A percentile compares a stretch with the other conserved stretches of the same genome.
Conservation (phyloP, 306 rosid species). For the Cicer cuneatum region DNA sequence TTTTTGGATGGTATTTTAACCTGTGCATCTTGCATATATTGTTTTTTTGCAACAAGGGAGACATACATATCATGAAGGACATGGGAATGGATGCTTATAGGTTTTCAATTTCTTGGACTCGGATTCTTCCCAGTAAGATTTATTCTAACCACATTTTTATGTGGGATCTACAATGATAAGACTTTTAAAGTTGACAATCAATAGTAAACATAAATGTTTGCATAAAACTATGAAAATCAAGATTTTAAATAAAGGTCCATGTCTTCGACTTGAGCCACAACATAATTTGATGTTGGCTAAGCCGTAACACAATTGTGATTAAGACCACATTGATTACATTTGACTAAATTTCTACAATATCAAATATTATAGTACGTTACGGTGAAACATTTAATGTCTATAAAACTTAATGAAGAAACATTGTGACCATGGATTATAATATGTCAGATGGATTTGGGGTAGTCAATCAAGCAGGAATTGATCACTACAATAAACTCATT, state of each 20-base stretch:
- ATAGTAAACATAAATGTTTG: no score
- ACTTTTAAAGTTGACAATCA: no score
- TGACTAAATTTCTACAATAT: no score
- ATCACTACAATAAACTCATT: constrained; percentile 83
- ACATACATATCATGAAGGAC: constrained; percentile 68
- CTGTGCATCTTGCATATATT: neutral
- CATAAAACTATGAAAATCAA: no score
- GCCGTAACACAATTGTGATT: no score
- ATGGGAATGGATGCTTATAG: constrained; percentile 85
- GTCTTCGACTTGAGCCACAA: no score
- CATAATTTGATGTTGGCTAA: no score
- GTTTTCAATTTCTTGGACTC: constrained; percentile 81
- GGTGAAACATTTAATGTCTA: no score
- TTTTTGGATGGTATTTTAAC: neutral
- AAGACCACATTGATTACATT: no score
- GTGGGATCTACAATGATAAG: neutral
- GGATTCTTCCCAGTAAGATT: constrained; percentile 68
- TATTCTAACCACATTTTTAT: neutral
- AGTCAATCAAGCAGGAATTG: constrained; percentile 78
- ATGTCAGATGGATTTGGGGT: constrained; percentile 70
- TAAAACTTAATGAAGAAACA: neutral
- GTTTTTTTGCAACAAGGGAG: constrained; percentile 54
- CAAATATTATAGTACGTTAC: no score
- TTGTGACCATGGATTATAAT: neutral
- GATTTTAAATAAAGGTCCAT: no score